Evolutionary conservation across 345 rosid species (phyloP), one percentile per base, ranked within the genome.

Genomic region (Sisymbrium altissimum): DNA sequence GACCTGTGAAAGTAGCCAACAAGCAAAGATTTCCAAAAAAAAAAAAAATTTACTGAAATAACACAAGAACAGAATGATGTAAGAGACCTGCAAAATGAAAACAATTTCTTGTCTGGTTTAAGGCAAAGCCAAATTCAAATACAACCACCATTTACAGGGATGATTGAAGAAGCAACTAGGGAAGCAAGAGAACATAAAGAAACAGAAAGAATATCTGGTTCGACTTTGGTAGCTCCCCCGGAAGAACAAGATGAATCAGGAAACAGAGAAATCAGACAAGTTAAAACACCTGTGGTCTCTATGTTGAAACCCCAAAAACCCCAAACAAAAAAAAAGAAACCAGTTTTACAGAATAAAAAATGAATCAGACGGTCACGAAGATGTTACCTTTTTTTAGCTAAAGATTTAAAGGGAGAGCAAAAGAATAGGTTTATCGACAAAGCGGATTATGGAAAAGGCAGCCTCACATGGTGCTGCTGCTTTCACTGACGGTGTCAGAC

Each of bases 401-500:
- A 76, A 53, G 33, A 48, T 36, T 52, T 62, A 4, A 38, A 27
- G 21, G 71, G 71, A 44, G 41, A 36, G 75, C 49, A 68, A 70
- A 77, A 70, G 62, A 70, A 70, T 64, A 56, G 53, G 60, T 46
- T 75, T 76, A 70, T 76, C 80, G 32, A 76, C 80, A 76, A 64
- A 54, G 44, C 27, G 43, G 65, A 53, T 12, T 30, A 29, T 32
- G 15, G 9, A 12, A 60, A 50, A 19, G 70, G 66, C 55, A 66
- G 64, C 33, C 49, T 64, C 78, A 89, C 74, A 81, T 82, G 27
- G 91, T 86, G 68, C 85, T 88, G 81, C 87, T 86, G 84, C 93
- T 86, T 85, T 89, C 96, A 75, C 89, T 81, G 9, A 87, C 89
- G 35, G 91, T 84, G 45, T 77, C 80, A 87, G 87, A 80, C 86